Evolutionary conservation across 352 stramenopile species (phyloP).

Genomic region (Heterotrichella gracilis): DNA sequence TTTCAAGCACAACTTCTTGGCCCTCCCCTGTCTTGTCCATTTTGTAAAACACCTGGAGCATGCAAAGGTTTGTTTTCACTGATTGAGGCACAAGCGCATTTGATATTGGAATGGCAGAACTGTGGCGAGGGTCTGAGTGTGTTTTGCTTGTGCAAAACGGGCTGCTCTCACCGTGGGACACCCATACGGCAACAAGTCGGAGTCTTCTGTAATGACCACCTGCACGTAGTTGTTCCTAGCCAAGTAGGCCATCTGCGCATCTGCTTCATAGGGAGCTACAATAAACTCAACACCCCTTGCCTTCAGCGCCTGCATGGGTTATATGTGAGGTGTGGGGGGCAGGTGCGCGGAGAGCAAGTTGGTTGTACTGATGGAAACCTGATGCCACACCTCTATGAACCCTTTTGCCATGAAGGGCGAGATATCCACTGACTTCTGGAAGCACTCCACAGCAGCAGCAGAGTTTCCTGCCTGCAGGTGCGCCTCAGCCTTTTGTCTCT

Average conservation of each 20-base stretch:
- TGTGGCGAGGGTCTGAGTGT: no score
- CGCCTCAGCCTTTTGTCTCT: constrained; percentile 17
- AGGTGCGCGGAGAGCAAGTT: constrained; percentile 21
- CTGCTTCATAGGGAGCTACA: constrained; percentile 80
- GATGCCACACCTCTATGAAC: constrained; percentile 22
- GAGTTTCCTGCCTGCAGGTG: constrained; percentile 20
- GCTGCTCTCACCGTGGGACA: constrained; percentile 45
- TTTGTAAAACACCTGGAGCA: constrained; percentile 82
- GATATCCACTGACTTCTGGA: constrained; percentile 25
- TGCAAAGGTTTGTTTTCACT: no score
- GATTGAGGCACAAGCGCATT: no score
- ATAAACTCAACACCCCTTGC: constrained; percentile 38
- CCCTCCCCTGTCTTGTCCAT: constrained; percentile 42
- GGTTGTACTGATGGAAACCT: constrained; percentile 20
- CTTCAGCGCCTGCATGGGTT: constrained; percentile 25
- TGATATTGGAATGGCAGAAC: no score
- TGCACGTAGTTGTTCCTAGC: constrained; percentile 42
- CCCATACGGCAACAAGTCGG: constrained; percentile 64
- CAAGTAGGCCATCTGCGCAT: constrained; percentile 75
- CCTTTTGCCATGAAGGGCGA: constrained; percentile 25
- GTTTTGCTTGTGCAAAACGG: no score
- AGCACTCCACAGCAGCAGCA: constrained; percentile 21
- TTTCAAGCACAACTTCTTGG: constrained; percentile 40
- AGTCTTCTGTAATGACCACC: constrained; percentile 74
- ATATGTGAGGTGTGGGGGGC: constrained; percentile 18